Conservation (phyloP, 176 grass and related monocot species). For the Chloris gayana region DNA sequence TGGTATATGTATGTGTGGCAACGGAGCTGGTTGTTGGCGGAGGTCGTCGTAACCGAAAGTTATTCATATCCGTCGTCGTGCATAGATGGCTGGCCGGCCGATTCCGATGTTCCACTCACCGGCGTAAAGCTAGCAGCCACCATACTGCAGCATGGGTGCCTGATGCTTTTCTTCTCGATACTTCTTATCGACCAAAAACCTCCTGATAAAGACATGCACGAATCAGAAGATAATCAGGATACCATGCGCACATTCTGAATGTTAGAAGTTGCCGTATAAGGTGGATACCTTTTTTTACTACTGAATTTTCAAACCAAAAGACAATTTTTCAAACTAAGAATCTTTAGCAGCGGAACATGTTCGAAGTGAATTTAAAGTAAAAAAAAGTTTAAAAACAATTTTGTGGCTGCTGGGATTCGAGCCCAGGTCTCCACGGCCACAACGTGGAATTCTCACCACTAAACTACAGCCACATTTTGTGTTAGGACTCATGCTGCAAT, state of each 20-base stretch:
- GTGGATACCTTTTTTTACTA: no score
- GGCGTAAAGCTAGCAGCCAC: not conserved
- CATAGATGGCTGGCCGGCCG: not conserved
- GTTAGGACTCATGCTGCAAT: no score
- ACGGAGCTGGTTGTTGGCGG: not conserved
- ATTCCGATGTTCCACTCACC: not conserved
- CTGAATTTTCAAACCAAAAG: no score
- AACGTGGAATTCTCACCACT: slow-evolving; percentile 95
- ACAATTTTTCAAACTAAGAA: no score
- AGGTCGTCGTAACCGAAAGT: not conserved
- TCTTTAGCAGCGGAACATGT: no score
- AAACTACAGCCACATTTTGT: slow-evolving; percentile 47
- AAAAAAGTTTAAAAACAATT: no score
- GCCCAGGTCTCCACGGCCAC: slow-evolving; percentile 93
- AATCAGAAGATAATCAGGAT: not conserved
- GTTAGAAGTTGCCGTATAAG: no score
- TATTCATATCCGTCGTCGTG: not conserved
- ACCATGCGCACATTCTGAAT: no score
- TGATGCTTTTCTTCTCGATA: not conserved
- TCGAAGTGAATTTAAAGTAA: no score
- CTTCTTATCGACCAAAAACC: not conserved
- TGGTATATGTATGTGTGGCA: not conserved
- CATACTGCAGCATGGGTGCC: not conserved
- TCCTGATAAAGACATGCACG: no score
- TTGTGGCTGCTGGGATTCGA: slow-evolving; percentile 93